Conservation (phyloP, 1,139 yeast genomes). For the Candida sp. region DNA sequence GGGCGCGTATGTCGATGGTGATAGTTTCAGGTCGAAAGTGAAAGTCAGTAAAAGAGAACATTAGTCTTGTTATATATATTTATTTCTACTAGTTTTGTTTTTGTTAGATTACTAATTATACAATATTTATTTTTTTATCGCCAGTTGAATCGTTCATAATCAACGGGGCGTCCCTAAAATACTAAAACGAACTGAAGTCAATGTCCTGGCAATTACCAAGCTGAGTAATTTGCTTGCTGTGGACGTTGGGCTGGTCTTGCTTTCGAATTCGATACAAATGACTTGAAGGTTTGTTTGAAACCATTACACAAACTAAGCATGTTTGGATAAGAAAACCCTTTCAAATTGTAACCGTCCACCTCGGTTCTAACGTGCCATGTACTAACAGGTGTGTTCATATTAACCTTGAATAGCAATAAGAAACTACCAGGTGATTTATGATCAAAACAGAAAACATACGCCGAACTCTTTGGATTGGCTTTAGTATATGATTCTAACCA, state of each 20-base stretch:
- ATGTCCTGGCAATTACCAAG: neutral
- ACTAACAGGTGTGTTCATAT: constrained; percentile 65
- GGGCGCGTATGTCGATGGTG: constrained; percentile 77
- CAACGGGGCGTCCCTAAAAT: neutral
- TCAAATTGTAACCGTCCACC: constrained; percentile 80
- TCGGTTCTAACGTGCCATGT: constrained; percentile 91
- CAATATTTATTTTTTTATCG: neutral
- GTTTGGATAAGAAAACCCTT: constrained; percentile 79
- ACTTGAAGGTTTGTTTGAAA: constrained; percentile 63
- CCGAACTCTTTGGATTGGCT: constrained; percentile 89
- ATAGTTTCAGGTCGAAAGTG: constrained; percentile 63
- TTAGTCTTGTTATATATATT: no score
- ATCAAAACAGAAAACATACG: constrained; percentile 89
- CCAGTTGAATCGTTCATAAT: neutral
- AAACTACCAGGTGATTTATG: constrained; percentile 94
- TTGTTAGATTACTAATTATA: neutral
- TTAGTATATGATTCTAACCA: constrained; percentile 88
- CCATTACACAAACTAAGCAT: constrained; percentile 91
- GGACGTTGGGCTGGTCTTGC: constrained; percentile 14
- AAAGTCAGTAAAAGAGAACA: constrained; percentile 24
- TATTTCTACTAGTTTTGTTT: neutral
- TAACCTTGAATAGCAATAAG: constrained; percentile 75
- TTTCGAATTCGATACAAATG: constrained; percentile 24
- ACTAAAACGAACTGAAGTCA: neutral
- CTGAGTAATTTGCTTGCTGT: constrained; percentile 5